Evolutionary conservation across 2,329 filamentous ascomycete species (phyloP), one percentile per base, ranked within the genome.

Genomic region (Didymella exigua): DNA sequence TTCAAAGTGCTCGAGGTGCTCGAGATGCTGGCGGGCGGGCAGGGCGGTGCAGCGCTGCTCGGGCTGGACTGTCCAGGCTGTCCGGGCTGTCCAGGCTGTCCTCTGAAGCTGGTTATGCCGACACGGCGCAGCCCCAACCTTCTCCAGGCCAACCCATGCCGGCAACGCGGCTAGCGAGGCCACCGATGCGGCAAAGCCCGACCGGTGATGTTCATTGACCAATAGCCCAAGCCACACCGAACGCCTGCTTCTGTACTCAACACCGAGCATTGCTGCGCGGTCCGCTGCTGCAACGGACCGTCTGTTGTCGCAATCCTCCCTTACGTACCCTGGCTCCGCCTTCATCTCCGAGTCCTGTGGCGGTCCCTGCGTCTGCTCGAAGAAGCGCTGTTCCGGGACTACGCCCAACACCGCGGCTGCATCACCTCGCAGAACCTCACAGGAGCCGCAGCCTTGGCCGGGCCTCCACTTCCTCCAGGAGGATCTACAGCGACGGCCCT

Each of bases 171-270:
- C 50, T 48, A 47, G 31, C 31, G 14, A 43, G 13, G 26, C 21
- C 45, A 49, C 45, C 51, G 40, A 54, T 33, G 51, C 51, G 50
- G 50, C 21, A 26, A 48, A 27, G 50, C 23, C 51, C 40, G 27
- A 45, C 40, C 51, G 36, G 10, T 49, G 38, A 49, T 54, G 44
- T 54, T 49, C 51, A 49, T 54, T 54, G 51, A 18, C 51, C 51
- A 54, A 54, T 54, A 54, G 41, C 23, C 36, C 45, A 36, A 42
- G 23, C 43, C 18, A 42, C 27, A 21, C 19, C 37, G 21, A 37
- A 34, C 16, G 18, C 23, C 51, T 54, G 44, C 51, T 33, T 54
- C 50, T 43, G 51, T 54, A 34, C 33, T 26, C 44, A 38, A 31
- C 29, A 44, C 51, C 51, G 51, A 40, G 30, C 18, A 19, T 13